Percentiles rank a stretch among this genome's conserved stretches.
Evolutionary conservation across 2,329 filamentous ascomycete genomes (phyloP).

Genomic region (Hysterium pulicare): DNA sequence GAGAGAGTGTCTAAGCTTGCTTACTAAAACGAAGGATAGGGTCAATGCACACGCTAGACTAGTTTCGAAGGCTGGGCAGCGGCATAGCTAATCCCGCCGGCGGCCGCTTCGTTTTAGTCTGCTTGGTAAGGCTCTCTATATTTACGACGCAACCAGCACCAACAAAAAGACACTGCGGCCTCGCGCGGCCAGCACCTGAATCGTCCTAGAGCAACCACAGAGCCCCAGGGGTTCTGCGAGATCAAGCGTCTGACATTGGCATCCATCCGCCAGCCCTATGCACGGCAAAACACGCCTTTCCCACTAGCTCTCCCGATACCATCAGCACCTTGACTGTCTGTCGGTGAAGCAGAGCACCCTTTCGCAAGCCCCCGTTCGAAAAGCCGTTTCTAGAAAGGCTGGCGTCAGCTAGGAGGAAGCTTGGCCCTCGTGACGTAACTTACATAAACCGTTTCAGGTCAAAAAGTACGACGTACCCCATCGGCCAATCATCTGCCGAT

Average conservation of each 20-base stretch:
- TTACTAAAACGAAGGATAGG: too few relatives aligned
- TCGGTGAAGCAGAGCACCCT: slow-evolving; percentile 17
- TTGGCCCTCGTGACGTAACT: slow-evolving; percentile 11
- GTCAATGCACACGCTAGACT: too few relatives aligned
- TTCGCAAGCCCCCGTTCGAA: background rate
- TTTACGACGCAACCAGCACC: too few relatives aligned
- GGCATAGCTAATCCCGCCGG: too few relatives aligned
- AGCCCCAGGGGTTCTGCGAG: slow-evolving; percentile 15
- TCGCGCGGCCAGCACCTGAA: too few relatives aligned
- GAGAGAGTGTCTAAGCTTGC: too few relatives aligned
- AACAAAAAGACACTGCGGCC: too few relatives aligned
- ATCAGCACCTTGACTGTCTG: slow-evolving; percentile 16
- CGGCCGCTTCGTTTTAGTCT: too few relatives aligned
- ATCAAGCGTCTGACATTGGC: slow-evolving; percentile 26
- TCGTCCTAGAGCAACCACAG: too few relatives aligned
- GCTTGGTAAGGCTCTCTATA: too few relatives aligned
- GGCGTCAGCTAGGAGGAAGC: slow-evolving; percentile 15
- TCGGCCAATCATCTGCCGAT: too few relatives aligned
- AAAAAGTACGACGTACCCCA: background rate
- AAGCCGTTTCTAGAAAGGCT: slow-evolving; percentile 10
- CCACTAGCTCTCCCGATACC: slow-evolving; percentile 15
- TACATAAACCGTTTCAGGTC: background rate
- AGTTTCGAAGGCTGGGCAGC: too few relatives aligned
- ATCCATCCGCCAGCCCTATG: slow-evolving; percentile 24
- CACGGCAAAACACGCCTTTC: slow-evolving; percentile 13